A percentile compares a stretch with the other conserved stretches of the same genome.
Evolutionary conservation across 2,329 filamentous ascomycete species (phyloP).

Genomic region (Talaromyces rugulosus): DNA sequence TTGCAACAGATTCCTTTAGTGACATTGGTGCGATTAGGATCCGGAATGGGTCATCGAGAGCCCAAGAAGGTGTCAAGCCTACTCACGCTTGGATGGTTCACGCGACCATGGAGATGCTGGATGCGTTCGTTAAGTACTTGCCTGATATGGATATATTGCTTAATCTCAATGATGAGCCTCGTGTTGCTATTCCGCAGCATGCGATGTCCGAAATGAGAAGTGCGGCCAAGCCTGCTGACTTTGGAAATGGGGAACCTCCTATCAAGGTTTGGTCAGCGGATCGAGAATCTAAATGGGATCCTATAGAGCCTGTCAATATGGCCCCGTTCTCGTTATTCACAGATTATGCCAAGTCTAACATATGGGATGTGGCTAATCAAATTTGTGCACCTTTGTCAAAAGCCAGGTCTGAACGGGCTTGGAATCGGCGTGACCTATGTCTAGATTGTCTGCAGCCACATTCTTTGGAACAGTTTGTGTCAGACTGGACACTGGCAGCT

Average conservation of each 20-base stretch:
- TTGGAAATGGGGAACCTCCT: not conserved
- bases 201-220: constrained; percentile 26
- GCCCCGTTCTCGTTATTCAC: constrained; percentile 34
- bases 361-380: constrained; percentile 42
- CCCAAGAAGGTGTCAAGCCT: constrained; percentile 48
- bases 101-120: constrained; percentile 51
- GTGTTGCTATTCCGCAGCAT: constrained; percentile 52
- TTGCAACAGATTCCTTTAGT: constrained; percentile 52
- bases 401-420: constrained; percentile 55
- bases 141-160: constrained; percentile 62
- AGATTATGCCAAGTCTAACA: constrained; percentile 36
- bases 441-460: constrained; percentile 59
- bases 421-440: constrained; percentile 64
- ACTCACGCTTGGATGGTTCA: constrained; percentile 59
- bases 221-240: not conserved
- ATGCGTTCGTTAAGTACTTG: constrained; percentile 49
- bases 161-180: constrained; percentile 59
- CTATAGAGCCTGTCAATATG: constrained; percentile 31
- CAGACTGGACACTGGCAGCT: constrained; percentile 61
- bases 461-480: constrained; percentile 62
- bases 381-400: constrained; percentile 62
- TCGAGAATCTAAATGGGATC: constrained; percentile 35
- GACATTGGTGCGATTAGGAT: constrained; percentile 55
- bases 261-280: constrained; percentile 34
- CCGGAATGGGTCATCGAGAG: constrained; percentile 48